phyloP scores from a whole-genome alignment of 2,329 filamentous ascomycete species.

The Xylaria sp. region DNA sequence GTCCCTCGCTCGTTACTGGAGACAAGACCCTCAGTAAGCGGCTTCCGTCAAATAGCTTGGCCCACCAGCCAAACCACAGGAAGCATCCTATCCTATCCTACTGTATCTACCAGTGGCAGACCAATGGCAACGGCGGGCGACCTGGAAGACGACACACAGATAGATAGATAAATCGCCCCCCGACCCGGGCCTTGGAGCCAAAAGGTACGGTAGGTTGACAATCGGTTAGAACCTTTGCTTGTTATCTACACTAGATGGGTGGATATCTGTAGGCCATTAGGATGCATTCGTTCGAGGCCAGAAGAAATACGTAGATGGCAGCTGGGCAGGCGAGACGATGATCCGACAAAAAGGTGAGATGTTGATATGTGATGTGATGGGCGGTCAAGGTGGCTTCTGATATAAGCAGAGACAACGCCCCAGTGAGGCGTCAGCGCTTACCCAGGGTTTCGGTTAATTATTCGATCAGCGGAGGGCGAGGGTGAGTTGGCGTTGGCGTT shows the following conservation, averaged over 20 bases:
- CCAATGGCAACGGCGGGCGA: neutral
- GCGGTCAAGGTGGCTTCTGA: constrained; percentile 13
- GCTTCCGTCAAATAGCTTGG: neutral
- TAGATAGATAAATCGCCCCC: constrained; percentile 1
- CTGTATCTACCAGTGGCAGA: neutral
- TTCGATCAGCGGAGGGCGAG: neutral
- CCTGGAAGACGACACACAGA: neutral
- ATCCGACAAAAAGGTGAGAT: neutral
- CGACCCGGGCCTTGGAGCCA: constrained; percentile 5
- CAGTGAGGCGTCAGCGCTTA: constrained; percentile 11
- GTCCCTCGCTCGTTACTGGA: too few relatives aligned
- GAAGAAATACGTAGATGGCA: neutral
- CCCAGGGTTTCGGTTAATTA: constrained; percentile 3
- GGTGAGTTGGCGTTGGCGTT: too few relatives aligned
- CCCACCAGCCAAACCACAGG: neutral
- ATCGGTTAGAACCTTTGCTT: constrained; percentile 1
- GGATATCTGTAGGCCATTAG: neutral
- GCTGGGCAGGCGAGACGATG: neutral
- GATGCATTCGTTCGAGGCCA: neutral
- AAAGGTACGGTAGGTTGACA: neutral
- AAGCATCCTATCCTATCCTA: neutral
- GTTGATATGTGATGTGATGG: constrained; percentile 11
- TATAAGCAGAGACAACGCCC: neutral
- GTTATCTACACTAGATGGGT: too few relatives aligned
- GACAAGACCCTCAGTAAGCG: neutral